These are phyloP conservation scores for Phytophthora rubi DNA, from an alignment of 352 stramenopile genomes.

Conservation along the genomic window DNA sequence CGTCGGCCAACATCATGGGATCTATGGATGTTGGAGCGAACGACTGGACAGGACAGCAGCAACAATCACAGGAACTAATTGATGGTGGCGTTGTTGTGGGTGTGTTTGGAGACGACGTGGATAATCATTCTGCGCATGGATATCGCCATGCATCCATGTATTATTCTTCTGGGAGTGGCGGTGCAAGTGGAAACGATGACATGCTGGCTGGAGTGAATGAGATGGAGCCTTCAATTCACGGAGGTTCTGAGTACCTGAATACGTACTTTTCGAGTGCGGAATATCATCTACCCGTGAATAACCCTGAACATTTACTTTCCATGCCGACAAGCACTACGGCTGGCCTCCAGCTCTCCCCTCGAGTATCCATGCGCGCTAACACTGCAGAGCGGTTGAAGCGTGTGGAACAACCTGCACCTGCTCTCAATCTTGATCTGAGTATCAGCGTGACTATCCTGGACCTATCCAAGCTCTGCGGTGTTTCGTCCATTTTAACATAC, in stretches of 20 bases:
- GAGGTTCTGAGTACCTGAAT: slow-evolving; percentile 76
- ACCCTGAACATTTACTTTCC: slow-evolving; percentile 70
- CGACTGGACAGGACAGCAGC: slow-evolving; percentile 54
- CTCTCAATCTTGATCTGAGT: slow-evolving; percentile 70
- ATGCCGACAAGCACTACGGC: slow-evolving; percentile 45
- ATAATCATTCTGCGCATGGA: slow-evolving; percentile 32
- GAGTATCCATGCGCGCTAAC: slow-evolving; percentile 40
- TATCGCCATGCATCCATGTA: slow-evolving; percentile 50
- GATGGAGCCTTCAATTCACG: slow-evolving; percentile 62
- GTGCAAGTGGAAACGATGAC: slow-evolving; percentile 32
- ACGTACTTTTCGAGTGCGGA: slow-evolving; percentile 74
- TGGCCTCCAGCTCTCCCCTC: slow-evolving; percentile 57
- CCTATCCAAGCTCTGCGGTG: slow-evolving; percentile 75
- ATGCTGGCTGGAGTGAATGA: slow-evolving; percentile 38
- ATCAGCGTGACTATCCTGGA: slow-evolving; percentile 78
- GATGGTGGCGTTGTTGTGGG: slow-evolving; percentile 37
- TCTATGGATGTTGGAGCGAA: slow-evolving; percentile 57
- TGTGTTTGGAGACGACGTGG: slow-evolving; percentile 46
- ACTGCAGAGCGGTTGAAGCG: slow-evolving; percentile 52
- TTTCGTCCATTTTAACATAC: slow-evolving; percentile 79
- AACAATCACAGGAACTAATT: slow-evolving; percentile 39
- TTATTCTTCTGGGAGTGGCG: slow-evolving; percentile 40
- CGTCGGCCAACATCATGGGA: slow-evolving; percentile 54
- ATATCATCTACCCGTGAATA: slow-evolving; percentile 74
- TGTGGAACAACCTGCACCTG: slow-evolving; percentile 47